Percentiles rank a stretch among this genome's conserved stretches.
Evolutionary conservation across 257 asterid species (phyloP).

Genomic region (Scutellaria galericulata): DNA sequence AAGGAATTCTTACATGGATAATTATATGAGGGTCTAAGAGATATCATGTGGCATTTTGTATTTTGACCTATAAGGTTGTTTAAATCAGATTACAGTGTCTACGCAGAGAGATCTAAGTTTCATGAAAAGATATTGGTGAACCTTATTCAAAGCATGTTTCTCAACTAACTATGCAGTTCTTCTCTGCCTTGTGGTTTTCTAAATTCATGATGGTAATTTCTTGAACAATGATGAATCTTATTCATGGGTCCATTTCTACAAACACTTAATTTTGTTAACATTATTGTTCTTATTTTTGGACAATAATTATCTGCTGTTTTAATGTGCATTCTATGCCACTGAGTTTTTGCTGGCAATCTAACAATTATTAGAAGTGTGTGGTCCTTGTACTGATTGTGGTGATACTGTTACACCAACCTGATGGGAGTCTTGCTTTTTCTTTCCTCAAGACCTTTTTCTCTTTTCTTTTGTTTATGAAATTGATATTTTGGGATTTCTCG

Average conservation of each 20-base stretch:
- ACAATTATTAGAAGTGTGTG: constrained; percentile 31
- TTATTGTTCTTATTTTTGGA: not conserved
- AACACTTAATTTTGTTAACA: constrained; percentile 3
- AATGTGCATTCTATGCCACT: constrained; percentile 27
- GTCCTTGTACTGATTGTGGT: constrained; percentile 27
- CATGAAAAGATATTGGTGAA: not conserved
- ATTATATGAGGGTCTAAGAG: not conserved
- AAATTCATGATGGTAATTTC: constrained; percentile 17
- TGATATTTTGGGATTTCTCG: constrained; percentile 3
- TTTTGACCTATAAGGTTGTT: not conserved
- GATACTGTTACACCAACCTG: constrained; percentile 40
- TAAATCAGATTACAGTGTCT: not conserved
- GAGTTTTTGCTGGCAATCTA: constrained; percentile 27
- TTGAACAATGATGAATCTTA: constrained; percentile 5
- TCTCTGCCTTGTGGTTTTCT: not conserved
- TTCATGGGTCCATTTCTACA: constrained; percentile 21
- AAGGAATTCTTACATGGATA: not conserved
- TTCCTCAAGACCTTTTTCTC: not conserved
- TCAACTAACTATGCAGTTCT: constrained; percentile 2
- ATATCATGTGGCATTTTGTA: constrained; percentile 1
- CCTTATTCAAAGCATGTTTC: not conserved
- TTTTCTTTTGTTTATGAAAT: not conserved
- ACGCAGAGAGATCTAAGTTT: constrained; percentile 18
- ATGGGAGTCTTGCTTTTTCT: constrained; percentile 17
- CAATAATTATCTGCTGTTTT: constrained; percentile 25